These are phyloP conservation scores for Hemileia vastatrix DNA, from an alignment of 1,284 basidiomycete genomes.

Conservation along the genomic window DNA sequence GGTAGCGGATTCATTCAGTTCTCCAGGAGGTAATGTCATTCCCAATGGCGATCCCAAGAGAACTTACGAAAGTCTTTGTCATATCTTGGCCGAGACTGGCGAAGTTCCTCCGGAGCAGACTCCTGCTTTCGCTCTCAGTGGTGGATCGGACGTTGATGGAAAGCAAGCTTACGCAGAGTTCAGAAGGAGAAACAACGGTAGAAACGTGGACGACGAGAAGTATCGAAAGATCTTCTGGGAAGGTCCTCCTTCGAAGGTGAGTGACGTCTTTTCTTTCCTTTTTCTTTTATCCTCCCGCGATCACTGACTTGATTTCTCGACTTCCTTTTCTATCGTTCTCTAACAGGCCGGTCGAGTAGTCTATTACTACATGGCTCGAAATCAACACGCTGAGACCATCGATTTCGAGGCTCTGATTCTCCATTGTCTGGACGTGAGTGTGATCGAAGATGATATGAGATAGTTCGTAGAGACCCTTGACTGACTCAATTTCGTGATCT, in stretches of 20 bases:
- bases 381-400: too few species aligned
- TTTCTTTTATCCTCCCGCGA: too few species aligned
- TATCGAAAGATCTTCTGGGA: slow-evolving; percentile 34
- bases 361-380: too few species aligned
- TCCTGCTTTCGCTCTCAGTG: slow-evolving; percentile 28
- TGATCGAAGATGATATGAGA: not conserved
- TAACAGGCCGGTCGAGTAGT: slow-evolving; percentile 26
- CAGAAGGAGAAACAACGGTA: slow-evolving; percentile 30
- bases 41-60: too few species aligned
- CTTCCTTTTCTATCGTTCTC: not conserved
- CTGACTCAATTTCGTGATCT: not conserved
- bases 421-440: slow-evolving; percentile 31
- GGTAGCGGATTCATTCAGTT: too few species aligned
- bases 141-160: slow-evolving; percentile 52
- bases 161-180: slow-evolving; percentile 31
- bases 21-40: slow-evolving; percentile 47
- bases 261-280: not conserved
- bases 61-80: slow-evolving; percentile 65
- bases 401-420: too few species aligned
- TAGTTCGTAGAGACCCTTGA: too few species aligned
- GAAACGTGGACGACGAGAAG: slow-evolving; percentile 32
- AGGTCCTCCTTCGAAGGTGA: slow-evolving; percentile 29
- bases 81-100: slow-evolving; percentile 65
- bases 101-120: slow-evolving; percentile 51
- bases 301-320: not conserved